Base-by-base conservation (phyloP, 2,329 filamentous ascomycete genomes). In the Dothidotthia symphoricarpi region DNA sequence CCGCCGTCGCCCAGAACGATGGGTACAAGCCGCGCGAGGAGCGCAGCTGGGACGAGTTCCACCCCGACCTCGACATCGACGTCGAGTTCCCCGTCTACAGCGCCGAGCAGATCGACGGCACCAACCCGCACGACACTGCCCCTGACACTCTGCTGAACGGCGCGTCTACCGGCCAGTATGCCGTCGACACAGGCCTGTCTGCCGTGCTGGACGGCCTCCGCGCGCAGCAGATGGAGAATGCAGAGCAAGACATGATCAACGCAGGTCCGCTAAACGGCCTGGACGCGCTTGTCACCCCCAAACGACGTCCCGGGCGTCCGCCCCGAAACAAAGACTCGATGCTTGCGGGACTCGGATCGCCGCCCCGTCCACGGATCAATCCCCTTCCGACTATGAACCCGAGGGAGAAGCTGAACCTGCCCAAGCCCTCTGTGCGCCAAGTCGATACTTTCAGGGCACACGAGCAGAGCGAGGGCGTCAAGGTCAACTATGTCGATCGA, bases 1-100 rank as follows among this genome's bases (percentile, higher is more conserved):
- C 88, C 5, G 85, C 86, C 3, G 85, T 93, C 42, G 87, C 88
- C 53, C 89, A 95, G 62, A 90, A 83, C 57, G 93, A 97, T 72
- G 90, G 91, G 34, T 97, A 97, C 70, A 98, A 98, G 66, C 93
- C 93, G 22, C 80, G 93, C 59, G 93, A 98, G 69, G 93, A 98
- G 71, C 83, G 91, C 47, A 88, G 88, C 35, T 98, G 91, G 89
- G 90, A 96, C 60, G 93, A 98, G 64, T 97, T 97, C 50, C 93
- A 98, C 67, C 89, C 88, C 0, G 88, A 96, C 57, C 79, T 98
- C 35, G 90, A 97, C 69, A 89, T 96, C 32, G 88, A 95, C 39
- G 78, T 78, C 10, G 80, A 79, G 3, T 85, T 96, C 49, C 81
- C 85, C 51, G 75, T 95, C 3, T 90, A 90, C 61, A 81, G 78